phyloP scores from a whole-genome alignment of 495 filamentous ascomycete species.

The Peziza echinospora region DNA sequence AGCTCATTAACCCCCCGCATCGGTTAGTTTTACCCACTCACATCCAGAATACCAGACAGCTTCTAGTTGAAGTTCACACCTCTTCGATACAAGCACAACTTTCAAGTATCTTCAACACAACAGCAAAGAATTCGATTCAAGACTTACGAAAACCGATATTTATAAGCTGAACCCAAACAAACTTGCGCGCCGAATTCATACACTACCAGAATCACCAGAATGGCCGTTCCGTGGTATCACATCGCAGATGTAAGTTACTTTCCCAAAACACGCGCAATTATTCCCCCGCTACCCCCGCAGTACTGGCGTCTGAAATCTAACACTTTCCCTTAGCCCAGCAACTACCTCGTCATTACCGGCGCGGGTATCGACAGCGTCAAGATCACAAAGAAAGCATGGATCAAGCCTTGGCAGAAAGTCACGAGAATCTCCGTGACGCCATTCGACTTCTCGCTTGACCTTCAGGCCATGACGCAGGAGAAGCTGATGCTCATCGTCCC shows the following conservation, averaged over 20 bases:
- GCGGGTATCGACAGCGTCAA: slow-evolving; percentile 44
- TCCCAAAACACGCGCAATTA: neutral
- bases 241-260: neutral
- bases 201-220: too few relatives aligned
- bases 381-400: slow-evolving; percentile 51
- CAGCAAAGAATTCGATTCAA: too few relatives aligned
- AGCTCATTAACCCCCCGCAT: too few relatives aligned
- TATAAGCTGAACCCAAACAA: too few relatives aligned
- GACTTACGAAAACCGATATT: too few relatives aligned
- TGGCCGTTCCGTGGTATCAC: neutral
- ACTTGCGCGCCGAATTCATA: too few relatives aligned
- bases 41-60: too few relatives aligned
- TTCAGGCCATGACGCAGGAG: slow-evolving; percentile 69
- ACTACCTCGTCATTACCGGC: slow-evolving; percentile 67
- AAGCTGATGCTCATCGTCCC: slow-evolving; percentile 42
- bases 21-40: too few relatives aligned
- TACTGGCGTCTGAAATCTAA: neutral
- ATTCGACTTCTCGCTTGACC: slow-evolving; percentile 50
- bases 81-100: too few relatives aligned
- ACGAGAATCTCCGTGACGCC: slow-evolving; percentile 42
- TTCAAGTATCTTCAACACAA: too few relatives aligned
- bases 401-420: slow-evolving; percentile 41
- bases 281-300: neutral
- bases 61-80: too few relatives aligned
- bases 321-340: slow-evolving; percentile 23